Percentiles rank a stretch among this genome's conserved stretches.
Evolutionary conservation across 305 asterid species (phyloP).

Genomic region (Fraxinus baroniana): DNA sequence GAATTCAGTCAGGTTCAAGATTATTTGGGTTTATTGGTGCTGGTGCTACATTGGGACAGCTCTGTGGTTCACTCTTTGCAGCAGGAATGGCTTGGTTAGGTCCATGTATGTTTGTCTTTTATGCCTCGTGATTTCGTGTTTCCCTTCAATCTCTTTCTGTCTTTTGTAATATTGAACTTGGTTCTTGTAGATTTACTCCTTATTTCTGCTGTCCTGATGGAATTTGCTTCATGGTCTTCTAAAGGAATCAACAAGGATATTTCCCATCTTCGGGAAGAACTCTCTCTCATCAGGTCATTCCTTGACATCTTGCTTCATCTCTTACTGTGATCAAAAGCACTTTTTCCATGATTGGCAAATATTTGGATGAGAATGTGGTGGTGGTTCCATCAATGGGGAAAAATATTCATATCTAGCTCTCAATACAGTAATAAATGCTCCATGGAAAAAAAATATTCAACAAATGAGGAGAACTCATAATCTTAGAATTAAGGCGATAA

Average conservation of each 20-base stretch:
- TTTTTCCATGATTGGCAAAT: not conserved
- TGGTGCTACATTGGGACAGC: constrained; percentile 98
- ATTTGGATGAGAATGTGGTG: not conserved
- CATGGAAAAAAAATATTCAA: not conserved
- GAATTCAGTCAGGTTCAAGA: constrained; percentile 99
- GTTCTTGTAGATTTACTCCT: constrained; percentile 77
- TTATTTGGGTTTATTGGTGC: constrained; percentile 99
- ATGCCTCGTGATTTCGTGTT: not conserved
- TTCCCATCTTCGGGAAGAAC: constrained; percentile 63
- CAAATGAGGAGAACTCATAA: not conserved
- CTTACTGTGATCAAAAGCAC: not conserved
- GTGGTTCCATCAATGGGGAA: not conserved
- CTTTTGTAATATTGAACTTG: constrained; percentile 26
- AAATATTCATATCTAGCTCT: not conserved
- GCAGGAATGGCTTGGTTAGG: constrained; percentile 97
- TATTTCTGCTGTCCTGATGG: constrained; percentile 88
- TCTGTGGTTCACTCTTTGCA: constrained; percentile 89
- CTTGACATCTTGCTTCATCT: constrained; percentile 18
- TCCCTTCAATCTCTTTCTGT: not conserved
- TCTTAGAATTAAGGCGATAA: not conserved
- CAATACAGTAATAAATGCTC: not conserved
- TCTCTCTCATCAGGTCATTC: constrained; percentile 62
- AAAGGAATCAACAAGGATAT: constrained; percentile 67
- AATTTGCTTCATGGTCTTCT: constrained; percentile 84
- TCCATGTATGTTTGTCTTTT: constrained; percentile 63